Base-by-base conservation (phyloP, 192 early-diverging fungal genomes). In the Coemansia aciculifera region DNA sequence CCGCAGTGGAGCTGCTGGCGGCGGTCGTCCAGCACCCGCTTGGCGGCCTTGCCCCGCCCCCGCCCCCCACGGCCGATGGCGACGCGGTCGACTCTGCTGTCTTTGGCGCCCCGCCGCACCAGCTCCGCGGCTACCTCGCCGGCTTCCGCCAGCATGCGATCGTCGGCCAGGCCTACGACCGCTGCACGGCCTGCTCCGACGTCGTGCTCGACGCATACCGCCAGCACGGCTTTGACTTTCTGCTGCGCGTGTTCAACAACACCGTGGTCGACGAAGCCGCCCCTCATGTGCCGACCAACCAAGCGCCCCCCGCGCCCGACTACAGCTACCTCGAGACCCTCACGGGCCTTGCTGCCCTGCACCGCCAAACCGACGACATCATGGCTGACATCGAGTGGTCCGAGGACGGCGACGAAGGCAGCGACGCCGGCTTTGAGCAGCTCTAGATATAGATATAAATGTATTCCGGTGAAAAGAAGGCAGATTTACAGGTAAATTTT, bases 21-120 rank as follows among this genome's bases (percentile, higher is more conserved):
- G 93, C 95, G 0, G 63, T 94, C 8, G 63, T 96, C 37, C 95
- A 98, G 81, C 94, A 97, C 21, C 79, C 85, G 23, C 71, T 64
- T 21, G 74, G 73, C 38, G 65, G 44, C 11, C 24, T 34, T 11
- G 75, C 82, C 4, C 68, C 84, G 19, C 51, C 69, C 2, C 81
- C 83, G n/a, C 68, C 74, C 40, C 59, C 66, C 0, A 29, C 24
- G 2, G 34, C 31, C 12, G 43, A 27, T 23, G 57, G 43, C 59
- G 34, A 12, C 29, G 43, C 48, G 13, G 39, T 21, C 56, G 1
- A 67, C 70, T 10, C 77, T 77, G 37, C 64, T 7, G 62, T 68
- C n/a, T 75, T 79, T 96, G 95, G 97, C n/a, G 52, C 87, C 5
- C 85, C 96, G 11, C 92, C 93, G 40, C 97, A 99, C 78, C 97